Evolutionary conservation across 2,329 filamentous ascomycete species (phyloP).

Genomic region (Aspergillus tubingensis): DNA sequence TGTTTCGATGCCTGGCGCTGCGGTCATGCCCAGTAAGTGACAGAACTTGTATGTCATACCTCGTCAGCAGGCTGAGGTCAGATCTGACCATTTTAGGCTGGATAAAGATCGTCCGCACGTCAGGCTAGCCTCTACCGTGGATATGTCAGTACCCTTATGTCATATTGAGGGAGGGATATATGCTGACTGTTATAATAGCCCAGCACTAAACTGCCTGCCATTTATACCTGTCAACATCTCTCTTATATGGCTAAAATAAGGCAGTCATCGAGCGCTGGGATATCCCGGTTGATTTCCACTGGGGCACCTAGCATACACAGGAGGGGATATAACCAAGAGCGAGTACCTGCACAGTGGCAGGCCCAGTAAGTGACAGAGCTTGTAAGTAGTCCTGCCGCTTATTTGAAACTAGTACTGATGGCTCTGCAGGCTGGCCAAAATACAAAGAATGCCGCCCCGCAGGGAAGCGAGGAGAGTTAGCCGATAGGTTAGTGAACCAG

Average conservation of each 20-base stretch:
- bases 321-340: neutral
- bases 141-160: neutral
- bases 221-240: too few species aligned
- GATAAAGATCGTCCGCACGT: conserved; percentile 11
- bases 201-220: neutral
- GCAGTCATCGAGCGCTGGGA: too few species aligned
- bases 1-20: neutral
- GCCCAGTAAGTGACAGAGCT: conserved; percentile 11
- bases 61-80: neutral
- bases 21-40: conserved; percentile 23
- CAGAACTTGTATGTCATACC: conserved; percentile 22
- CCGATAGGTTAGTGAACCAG: neutral
- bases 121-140: neutral
- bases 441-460: conserved; percentile 4
- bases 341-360: conserved; percentile 3
- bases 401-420: neutral
- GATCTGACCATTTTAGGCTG: conserved; percentile 9
- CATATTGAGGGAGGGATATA: too few species aligned
- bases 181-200: neutral
- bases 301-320: neutral
- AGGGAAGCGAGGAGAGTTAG: conserved; percentile 6
- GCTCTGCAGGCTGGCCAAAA: conserved; percentile 16
- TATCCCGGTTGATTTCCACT: too few species aligned
- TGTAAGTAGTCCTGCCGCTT: neutral
- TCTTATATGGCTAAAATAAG: too few species aligned